Evolutionary conservation across 2,329 filamentous ascomycete species (phyloP).

Genomic region (Parastagonospora avenae): DNA sequence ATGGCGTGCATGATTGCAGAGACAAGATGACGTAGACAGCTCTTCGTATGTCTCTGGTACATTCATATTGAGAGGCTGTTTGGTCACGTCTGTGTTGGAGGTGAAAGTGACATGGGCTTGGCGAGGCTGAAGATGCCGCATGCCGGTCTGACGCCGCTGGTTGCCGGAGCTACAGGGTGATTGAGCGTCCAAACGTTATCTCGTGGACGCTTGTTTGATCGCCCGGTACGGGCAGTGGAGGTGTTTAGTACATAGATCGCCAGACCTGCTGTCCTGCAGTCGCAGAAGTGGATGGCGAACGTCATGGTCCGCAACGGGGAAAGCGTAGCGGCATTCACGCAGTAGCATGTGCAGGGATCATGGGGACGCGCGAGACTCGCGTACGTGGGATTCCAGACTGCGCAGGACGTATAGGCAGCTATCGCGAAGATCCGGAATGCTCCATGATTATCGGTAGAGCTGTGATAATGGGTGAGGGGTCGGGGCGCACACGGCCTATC

Average conservation of each 20-base stretch:
- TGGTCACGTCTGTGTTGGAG: too few species aligned
- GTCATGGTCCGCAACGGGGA: neutral
- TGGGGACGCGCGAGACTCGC: slow-evolving; percentile 1
- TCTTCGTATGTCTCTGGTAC: neutral
- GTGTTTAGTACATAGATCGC: neutral
- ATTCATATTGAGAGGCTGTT: too few species aligned
- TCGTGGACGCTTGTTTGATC: neutral
- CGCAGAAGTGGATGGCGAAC: neutral
- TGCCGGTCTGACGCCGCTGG: too few species aligned
- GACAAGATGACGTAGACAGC: neutral
- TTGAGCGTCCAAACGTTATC: neutral
- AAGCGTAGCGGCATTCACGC: neutral
- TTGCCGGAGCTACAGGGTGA: too few species aligned
- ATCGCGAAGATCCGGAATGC: neutral
- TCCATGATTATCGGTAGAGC: neutral
- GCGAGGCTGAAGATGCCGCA: too few species aligned
- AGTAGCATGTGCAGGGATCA: neutral
- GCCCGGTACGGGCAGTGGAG: too few species aligned
- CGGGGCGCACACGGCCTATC: slow-evolving; percentile 1
- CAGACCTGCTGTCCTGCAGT: neutral
- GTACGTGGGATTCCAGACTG: neutral
- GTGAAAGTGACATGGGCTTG: too few species aligned
- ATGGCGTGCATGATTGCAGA: neutral
- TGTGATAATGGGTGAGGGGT: slow-evolving; percentile 3
- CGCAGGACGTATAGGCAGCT: neutral